A percentile compares a stretch with the other conserved stretches of the same genome.
phyloP scores from a whole-genome alignment of 2,329 filamentous ascomycete genomes.

The Thelonectria rubi region DNA sequence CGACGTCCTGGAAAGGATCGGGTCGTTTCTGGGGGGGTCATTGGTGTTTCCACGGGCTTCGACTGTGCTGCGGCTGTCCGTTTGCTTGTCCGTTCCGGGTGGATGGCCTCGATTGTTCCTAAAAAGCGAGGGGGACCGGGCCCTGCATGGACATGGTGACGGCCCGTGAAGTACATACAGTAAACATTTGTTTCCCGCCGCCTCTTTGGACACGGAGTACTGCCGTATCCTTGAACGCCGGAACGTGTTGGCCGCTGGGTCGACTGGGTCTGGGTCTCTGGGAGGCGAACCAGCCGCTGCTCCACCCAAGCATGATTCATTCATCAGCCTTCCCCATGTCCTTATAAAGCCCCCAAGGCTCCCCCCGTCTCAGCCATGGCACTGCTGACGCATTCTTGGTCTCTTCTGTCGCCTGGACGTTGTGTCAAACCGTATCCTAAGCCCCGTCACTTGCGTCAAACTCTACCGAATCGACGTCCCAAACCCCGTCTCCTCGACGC shows the following conservation, averaged over 20 bases:
- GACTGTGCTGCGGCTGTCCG: conserved; percentile 21
- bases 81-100: too few relatives aligned
- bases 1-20: conserved; percentile 20
- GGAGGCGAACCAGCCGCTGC: conserved; percentile 42
- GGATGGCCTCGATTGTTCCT: neutral
- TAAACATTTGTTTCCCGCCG: conserved; percentile 7
- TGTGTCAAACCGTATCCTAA: conserved; percentile 25
- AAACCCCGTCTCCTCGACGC: conserved; percentile 3
- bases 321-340: conserved; percentile 42
- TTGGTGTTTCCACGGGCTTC: conserved; percentile 39
- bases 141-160: conserved; percentile 15
- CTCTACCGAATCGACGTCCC: conserved; percentile 1
- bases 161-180: conserved; percentile 15
- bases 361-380: conserved; percentile 23
- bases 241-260: conserved; percentile 11
- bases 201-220: conserved; percentile 8
- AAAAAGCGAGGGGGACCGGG: neutral
- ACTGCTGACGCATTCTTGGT: conserved; percentile 27
- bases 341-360: conserved; percentile 37
- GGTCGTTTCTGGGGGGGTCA: neutral
- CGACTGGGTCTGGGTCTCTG: conserved; percentile 17
- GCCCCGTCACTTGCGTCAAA: conserved; percentile 28
- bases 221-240: conserved; percentile 2
- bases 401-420: conserved; percentile 31
- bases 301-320: conserved; percentile 45